Conservation (phyloP, 495 filamentous ascomycete species). For the Talaromyces stipitatus region DNA sequence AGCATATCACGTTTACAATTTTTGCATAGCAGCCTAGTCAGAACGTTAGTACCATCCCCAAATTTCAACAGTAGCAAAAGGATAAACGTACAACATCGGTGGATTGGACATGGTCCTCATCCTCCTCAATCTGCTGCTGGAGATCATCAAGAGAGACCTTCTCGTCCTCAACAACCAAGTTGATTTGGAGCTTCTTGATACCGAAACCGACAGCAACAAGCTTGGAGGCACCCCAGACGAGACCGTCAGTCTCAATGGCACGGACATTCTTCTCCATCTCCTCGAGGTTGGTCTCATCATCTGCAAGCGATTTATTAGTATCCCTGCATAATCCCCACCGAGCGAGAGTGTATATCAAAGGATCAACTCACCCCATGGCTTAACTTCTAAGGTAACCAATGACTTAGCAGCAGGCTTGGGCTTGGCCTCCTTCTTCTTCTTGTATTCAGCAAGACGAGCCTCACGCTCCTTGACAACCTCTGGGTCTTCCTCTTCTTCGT, state of each 20-base stretch:
- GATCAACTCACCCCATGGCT: constrained; percentile 85
- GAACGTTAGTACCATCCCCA: constrained; percentile 14
- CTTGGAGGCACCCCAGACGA: constrained; percentile 93
- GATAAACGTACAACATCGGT: constrained; percentile 65
- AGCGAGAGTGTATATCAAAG: neutral
- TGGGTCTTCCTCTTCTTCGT: constrained; percentile 85
- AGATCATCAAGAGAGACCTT: constrained; percentile 87
- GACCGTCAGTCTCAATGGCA: constrained; percentile 83
- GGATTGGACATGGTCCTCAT: constrained; percentile 97
- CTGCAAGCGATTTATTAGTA: constrained; percentile 25
- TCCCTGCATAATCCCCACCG: neutral
- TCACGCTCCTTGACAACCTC: constrained; percentile 76
- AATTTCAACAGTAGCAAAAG: neutral
- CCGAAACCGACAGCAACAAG: constrained; percentile 87
- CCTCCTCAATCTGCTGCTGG: constrained; percentile 75
- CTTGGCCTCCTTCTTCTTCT: constrained; percentile 93
- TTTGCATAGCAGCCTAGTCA: constrained; percentile 72
- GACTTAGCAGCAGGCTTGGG: constrained; percentile 90
- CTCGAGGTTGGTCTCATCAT: constrained; percentile 89
- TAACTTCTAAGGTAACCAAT: constrained; percentile 89
- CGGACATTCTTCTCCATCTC: constrained; percentile 77
- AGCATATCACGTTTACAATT: constrained; percentile 56
- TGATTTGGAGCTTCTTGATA: constrained; percentile 99
- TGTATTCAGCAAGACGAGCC: constrained; percentile 85
- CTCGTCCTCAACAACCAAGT: constrained; percentile 93